These are phyloP conservation scores for Colletotrichum liaoningense DNA, from an alignment of 2,329 filamentous ascomycete genomes.

Conservation along the genomic window DNA sequence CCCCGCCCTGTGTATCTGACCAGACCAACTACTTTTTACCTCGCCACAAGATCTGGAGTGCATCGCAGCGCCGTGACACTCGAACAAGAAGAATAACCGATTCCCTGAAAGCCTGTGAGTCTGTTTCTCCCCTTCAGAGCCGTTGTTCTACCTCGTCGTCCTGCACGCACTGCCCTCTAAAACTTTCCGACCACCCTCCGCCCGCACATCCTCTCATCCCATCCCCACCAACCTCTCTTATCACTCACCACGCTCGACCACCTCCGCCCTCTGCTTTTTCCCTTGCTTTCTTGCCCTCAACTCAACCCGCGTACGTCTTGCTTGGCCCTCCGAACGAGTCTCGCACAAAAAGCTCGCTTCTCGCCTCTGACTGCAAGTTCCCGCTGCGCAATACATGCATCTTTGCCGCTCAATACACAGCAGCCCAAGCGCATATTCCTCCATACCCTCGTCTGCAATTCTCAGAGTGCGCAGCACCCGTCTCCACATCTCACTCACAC, in stretches of 20 bases:
- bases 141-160: constrained; percentile 15
- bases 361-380: constrained; percentile 5
- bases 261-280: constrained; percentile 31
- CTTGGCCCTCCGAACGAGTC: not conserved
- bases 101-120: constrained; percentile 24
- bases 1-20: constrained; percentile 29
- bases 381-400: constrained; percentile 1
- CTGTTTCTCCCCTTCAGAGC: constrained; percentile 7
- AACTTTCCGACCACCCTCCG: constrained; percentile 32
- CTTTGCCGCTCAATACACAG: not conserved
- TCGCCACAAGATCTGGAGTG: constrained; percentile 36
- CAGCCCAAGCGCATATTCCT: constrained; percentile 1
- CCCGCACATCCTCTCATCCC: constrained; percentile 24
- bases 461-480: constrained; percentile 22
- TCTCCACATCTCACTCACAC: constrained; percentile 31
- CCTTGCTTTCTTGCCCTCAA: constrained; percentile 3
- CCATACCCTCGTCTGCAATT: constrained; percentile 15
- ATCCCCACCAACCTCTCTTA: constrained; percentile 35
- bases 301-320: not conserved
- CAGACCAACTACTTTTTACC: constrained; percentile 24
- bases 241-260: constrained; percentile 30
- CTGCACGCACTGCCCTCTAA: constrained; percentile 32
- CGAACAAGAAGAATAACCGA: constrained; percentile 23
- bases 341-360: constrained; percentile 13
- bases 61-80: constrained; percentile 33